Evolutionary conservation across 495 filamentous ascomycete species (phyloP).

Genomic region (Penicillium daleae): DNA sequence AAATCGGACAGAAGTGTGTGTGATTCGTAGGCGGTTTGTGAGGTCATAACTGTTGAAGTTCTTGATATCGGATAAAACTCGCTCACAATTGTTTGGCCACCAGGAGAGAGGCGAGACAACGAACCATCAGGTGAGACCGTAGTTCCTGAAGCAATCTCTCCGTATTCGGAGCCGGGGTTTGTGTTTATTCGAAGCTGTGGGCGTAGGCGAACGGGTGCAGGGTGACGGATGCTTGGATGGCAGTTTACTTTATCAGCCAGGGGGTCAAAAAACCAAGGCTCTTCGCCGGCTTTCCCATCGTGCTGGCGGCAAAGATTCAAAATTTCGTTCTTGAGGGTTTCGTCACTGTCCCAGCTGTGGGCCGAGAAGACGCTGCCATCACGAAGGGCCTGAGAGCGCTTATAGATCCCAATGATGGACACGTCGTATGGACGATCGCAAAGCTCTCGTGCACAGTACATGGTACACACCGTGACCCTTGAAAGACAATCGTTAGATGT

Average conservation of each 20-base stretch:
- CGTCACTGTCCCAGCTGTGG: conserved; percentile 47
- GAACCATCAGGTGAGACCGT: conserved; percentile 36
- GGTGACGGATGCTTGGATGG: conserved; percentile 41
- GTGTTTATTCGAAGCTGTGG: conserved; percentile 40
- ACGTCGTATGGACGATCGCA: conserved; percentile 49
- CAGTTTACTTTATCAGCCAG: conserved; percentile 36
- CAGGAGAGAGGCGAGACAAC: conserved; percentile 29
- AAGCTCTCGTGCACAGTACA: conserved; percentile 47
- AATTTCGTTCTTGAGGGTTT: conserved; percentile 47
- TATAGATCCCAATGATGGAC: conserved; percentile 46
- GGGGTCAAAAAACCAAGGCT: conserved; percentile 39
- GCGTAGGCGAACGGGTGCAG: conserved; percentile 36
- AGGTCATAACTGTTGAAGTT: conserved; percentile 37
- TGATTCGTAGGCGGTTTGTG: conserved; percentile 26
- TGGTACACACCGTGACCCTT: conserved; percentile 44
- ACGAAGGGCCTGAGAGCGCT: conserved; percentile 22
- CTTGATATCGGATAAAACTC: conserved; percentile 38
- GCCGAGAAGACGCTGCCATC: conserved; percentile 44
- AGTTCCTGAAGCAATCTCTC: conserved; percentile 37
- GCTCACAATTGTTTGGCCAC: conserved; percentile 28
- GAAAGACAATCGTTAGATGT: not conserved
- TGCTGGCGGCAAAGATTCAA: conserved; percentile 46
- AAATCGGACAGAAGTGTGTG: conserved; percentile 30
- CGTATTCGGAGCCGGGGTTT: conserved; percentile 32
- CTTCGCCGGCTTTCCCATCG: conserved; percentile 32